Evolutionary conservation across 1,284 basidiomycete species (phyloP), one percentile per base, ranked within the genome.

Genomic region (Cutaneotrichosporon sp.): DNA sequence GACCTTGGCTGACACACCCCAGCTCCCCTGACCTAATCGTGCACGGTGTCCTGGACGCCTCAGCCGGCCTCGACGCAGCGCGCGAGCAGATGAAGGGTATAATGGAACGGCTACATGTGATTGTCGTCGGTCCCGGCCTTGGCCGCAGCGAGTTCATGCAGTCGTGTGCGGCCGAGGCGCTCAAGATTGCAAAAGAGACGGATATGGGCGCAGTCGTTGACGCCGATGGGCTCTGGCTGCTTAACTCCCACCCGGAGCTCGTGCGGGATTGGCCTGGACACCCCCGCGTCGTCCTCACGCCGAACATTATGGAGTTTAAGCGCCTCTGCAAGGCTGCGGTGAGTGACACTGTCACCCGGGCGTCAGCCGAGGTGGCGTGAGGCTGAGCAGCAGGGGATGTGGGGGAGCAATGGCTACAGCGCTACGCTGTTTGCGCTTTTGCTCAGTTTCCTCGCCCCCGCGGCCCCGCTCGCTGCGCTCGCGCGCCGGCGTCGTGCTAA

Each of bases 221-320:
- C 66, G 94, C 94, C 0, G 94, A 97, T 69, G 90, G 74, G 13
- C 56, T 76, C 37, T 76, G 70, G 67, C 64, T 49, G 65, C 72
- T 39, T 65, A 72, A 60, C 69, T 67, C 40, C 42, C 84, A 93
- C 52, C 79, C 86, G 0, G 77, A 80, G 8, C 72, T 90, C 42
- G 83, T 98, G 51, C 80, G 81, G 60, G 90, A 90, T 1, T 74
- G 73, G 71, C 64, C 63, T 0, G 74, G 73, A 17, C 61, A 66
- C 2, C 67, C 68, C 10, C 54, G 74, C 8, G 58, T 76, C 10
- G 64, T 76, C 23, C 76, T 97, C 39, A 98, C 96, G 0, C 94
- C 96, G 0, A 98, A 98, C 63, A 83, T 96, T 12, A 87, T 90
- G 58, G 94, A 98, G 72, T 97, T 98, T 74, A 84, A 84, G 63